Percentiles rank a stretch among this genome's conserved stretches.
Conservation (phyloP, 2,329 filamentous ascomycete genomes). For the Calonectria ilicicola region DNA sequence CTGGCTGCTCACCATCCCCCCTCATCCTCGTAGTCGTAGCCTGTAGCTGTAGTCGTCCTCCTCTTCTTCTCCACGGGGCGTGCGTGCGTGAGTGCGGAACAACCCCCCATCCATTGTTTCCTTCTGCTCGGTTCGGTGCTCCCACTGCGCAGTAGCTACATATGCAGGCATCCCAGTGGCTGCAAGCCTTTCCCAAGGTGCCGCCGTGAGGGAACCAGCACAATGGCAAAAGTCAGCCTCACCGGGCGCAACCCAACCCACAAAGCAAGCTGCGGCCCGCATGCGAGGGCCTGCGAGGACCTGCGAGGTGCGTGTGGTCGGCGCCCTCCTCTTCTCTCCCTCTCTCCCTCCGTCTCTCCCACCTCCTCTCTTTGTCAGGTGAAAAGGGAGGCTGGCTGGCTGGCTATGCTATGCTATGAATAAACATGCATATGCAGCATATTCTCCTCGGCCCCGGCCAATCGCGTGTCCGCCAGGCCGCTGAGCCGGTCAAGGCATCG, state of each 20-base stretch:
- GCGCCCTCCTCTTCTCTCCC: not conserved
- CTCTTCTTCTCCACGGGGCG: no score
- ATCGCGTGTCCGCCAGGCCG: not conserved
- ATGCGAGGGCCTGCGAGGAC: not conserved
- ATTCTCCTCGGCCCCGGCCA: not conserved
- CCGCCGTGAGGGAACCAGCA: not conserved
- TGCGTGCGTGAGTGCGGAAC: no score
- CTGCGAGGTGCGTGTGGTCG: not conserved
- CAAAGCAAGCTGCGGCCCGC: not conserved
- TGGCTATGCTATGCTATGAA: not conserved
- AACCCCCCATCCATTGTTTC: not conserved
- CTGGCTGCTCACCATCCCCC: not conserved
- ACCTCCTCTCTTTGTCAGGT: not conserved
- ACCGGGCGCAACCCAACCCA: not conserved
- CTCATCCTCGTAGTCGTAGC: no score
- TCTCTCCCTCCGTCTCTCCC: not conserved
- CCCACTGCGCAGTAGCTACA: no score
- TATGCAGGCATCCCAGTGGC: not conserved
- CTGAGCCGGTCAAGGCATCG: not conserved
- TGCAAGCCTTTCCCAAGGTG: not conserved
- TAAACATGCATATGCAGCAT: slow-evolving; percentile 2
- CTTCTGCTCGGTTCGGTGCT: not conserved
- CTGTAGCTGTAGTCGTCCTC: no score
- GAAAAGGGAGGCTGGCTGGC: not conserved
- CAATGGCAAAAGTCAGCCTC: slow-evolving; percentile 12